Conservation (phyloP, 164 flowering plant genomes). For the Annona cherimola region DNA sequence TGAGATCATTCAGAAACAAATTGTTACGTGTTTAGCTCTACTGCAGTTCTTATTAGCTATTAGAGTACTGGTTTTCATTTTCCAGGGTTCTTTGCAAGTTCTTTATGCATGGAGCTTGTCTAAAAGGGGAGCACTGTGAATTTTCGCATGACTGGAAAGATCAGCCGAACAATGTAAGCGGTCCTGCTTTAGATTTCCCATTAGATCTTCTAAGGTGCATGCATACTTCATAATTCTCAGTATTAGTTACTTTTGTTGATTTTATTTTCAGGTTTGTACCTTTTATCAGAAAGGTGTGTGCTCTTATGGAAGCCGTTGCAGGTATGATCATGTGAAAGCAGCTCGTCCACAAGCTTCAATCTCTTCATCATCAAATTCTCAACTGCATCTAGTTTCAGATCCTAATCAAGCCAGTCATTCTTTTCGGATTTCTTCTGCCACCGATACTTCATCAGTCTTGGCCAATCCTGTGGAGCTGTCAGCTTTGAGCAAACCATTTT, state of each 20-base stretch:
- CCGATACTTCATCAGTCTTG: slow-evolving; percentile 7
- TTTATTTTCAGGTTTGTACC: slow-evolving; percentile 66
- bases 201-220: background rate
- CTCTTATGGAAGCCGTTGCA: slow-evolving; percentile 84
- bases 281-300: slow-evolving; percentile 87
- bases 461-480: slow-evolving; percentile 26
- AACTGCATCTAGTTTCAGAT: slow-evolving; percentile 19
- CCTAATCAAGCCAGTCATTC: slow-evolving; percentile 21
- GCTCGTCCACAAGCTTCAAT: slow-evolving; percentile 33
- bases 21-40: background rate
- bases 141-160: slow-evolving; percentile 87
- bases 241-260: slow-evolving; percentile 3
- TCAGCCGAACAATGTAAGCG: slow-evolving; percentile 64
- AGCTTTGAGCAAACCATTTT: slow-evolving; percentile 27
- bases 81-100: slow-evolving; percentile 85
- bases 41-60: background rate
- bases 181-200: background rate
- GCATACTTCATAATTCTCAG: background rate
- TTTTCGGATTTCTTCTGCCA: slow-evolving; percentile 16
- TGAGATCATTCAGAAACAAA: too few relatives aligned
- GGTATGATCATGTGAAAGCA: slow-evolving; percentile 85
- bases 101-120: slow-evolving; percentile 84
- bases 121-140: slow-evolving; percentile 92
- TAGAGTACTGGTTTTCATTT: background rate
- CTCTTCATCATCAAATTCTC: slow-evolving; percentile 47